Evolutionary conservation across 495 filamentous ascomycete species (phyloP).

Genomic region (Daldinia loculata): DNA sequence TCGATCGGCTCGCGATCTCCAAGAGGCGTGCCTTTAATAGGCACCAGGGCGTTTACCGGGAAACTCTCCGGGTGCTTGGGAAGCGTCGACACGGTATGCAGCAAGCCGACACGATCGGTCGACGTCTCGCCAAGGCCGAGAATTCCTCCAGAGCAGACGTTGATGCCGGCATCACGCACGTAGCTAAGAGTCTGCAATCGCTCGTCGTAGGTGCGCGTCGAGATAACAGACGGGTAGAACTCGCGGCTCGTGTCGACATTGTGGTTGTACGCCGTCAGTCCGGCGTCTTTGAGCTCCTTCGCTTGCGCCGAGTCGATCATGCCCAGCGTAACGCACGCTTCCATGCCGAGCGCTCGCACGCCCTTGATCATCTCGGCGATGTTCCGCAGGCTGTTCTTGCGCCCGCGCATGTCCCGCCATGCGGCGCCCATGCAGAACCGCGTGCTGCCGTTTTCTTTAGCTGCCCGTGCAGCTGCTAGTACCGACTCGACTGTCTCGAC

Average conservation of each 20-base stretch:
- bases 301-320: constrained; percentile 86
- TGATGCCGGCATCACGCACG: constrained; percentile 82
- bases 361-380: constrained; percentile 83
- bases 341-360: constrained; percentile 81
- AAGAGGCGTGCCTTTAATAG: constrained; percentile 84
- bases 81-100: constrained; percentile 79
- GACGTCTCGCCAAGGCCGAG: constrained; percentile 79
- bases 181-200: constrained; percentile 75
- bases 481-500: constrained; percentile 80
- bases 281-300: constrained; percentile 79
- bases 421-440: constrained; percentile 93
- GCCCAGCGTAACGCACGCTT: constrained; percentile 85
- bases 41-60: constrained; percentile 85
- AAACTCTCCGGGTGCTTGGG: constrained; percentile 83
- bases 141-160: constrained; percentile 86
- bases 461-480: constrained; percentile 75
- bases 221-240: constrained; percentile 82
- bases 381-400: constrained; percentile 78
- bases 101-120: constrained; percentile 77
- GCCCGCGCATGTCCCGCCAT: constrained; percentile 90
- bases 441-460: constrained; percentile 80
- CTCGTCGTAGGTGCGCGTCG: constrained; percentile 84
- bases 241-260: constrained; percentile 89
- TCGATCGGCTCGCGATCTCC: constrained; percentile 73
- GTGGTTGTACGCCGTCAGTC: constrained; percentile 88